Conservation (phyloP, 345 rosid genomes). For the Linum trigynum region DNA sequence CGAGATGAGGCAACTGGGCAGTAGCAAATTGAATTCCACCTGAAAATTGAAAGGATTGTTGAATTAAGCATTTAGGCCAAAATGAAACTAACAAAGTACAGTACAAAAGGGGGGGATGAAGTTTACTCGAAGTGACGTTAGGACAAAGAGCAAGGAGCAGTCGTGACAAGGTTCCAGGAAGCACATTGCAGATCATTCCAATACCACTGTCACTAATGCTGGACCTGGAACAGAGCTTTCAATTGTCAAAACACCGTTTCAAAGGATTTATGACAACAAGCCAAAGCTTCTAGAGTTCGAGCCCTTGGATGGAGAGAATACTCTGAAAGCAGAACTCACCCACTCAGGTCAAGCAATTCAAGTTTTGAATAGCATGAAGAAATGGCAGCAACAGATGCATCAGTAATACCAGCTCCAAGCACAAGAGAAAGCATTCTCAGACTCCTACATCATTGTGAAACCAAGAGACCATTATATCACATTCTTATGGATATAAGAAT, state of each 20-base stretch:
- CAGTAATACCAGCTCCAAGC: conserved; percentile 80
- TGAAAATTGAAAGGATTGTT: conserved; percentile 17
- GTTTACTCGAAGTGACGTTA: conserved; percentile 89
- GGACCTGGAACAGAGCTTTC: conserved; percentile 47
- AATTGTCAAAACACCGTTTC: conserved; percentile 9
- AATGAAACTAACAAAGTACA: background rate
- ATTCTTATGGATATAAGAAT: background rate
- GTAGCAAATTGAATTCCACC: conserved; percentile 99
- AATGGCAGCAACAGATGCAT: conserved; percentile 93
- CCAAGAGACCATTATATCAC: conserved; percentile 3
- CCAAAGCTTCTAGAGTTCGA: background rate
- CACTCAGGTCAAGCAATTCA: conserved; percentile 93
- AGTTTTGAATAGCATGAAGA: conserved; percentile 61
- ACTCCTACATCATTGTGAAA: conserved; percentile 36
- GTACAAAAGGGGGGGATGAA: conserved; percentile 15
- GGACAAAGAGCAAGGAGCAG: conserved; percentile 94
- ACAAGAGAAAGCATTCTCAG: conserved; percentile 91
- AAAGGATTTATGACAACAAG: background rate
- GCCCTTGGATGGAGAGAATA: background rate
- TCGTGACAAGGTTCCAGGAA: conserved; percentile 67
- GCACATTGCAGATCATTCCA: conserved; percentile 92
- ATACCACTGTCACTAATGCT: conserved; percentile 92
- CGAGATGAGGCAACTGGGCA: conserved; percentile 87
- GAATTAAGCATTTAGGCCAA: background rate
- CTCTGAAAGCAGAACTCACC: conserved; percentile 44